Evolutionary conservation across 1,139 yeast genomes (phyloP).

Genomic region (Yamadazyma jaroonii): DNA sequence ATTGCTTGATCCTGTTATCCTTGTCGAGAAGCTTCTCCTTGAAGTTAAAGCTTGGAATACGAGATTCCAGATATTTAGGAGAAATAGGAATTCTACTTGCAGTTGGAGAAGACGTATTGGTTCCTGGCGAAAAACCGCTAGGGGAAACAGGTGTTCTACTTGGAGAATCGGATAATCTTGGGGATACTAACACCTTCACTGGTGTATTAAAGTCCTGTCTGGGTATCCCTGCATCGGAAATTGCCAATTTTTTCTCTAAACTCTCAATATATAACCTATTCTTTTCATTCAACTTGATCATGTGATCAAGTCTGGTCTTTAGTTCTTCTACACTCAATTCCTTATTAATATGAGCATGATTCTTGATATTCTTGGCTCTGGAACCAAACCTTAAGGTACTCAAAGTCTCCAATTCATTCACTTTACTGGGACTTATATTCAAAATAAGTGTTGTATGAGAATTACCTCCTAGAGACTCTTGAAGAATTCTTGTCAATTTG

Average conservation of each 20-base stretch:
- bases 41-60: slow-evolving; percentile 8
- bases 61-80: slow-evolving; percentile 6
- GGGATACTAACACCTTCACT: too few species aligned
- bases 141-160: neutral
- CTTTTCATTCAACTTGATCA: slow-evolving; percentile 47
- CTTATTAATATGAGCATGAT: slow-evolving; percentile 65
- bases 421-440: slow-evolving; percentile 69
- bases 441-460: slow-evolving; percentile 77
- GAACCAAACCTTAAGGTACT: slow-evolving; percentile 80
- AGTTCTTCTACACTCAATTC: slow-evolving; percentile 62
- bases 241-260: slow-evolving; percentile 45
- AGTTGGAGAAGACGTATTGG: slow-evolving; percentile 3
- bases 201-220: too few species aligned
- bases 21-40: slow-evolving; percentile 30
- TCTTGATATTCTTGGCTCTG: slow-evolving; percentile 71
- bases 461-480: slow-evolving; percentile 86
- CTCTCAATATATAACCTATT: slow-evolving; percentile 41
- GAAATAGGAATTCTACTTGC: slow-evolving; percentile 12
- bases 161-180: neutral
- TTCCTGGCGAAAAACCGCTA: neutral
- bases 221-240: too few species aligned
- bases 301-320: slow-evolving; percentile 45
- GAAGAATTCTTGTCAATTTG: slow-evolving; percentile 75
- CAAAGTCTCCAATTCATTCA: slow-evolving; percentile 66
- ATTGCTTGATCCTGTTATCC: slow-evolving; percentile 34